Base-by-base conservation (phyloP, 1,284 basidiomycete genomes). In the Thelephora terrestris region DNA sequence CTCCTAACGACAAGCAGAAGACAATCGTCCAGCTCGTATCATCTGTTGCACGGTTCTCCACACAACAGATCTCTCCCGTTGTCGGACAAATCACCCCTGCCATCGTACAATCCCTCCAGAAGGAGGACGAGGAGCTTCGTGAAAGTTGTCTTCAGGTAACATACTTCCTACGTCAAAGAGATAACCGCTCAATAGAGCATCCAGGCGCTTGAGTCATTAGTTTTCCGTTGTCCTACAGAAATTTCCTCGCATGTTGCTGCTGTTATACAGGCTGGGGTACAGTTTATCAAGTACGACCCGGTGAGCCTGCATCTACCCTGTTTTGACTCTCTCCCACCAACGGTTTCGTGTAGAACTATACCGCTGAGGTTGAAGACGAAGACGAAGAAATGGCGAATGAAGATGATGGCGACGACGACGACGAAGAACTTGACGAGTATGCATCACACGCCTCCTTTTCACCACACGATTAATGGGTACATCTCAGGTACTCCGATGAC, bases 241-340 rank as follows among this genome's bases (percentile, higher is more conserved):
- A 77, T 89, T 20, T 80, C 84, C 0, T 73, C 85, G 0, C 91
- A 85, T 60, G 66, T 97, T 38, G 67, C 68, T 35, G 64, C 74
- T 7, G 83, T 93, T 53, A 74, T 89, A 14, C 77, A 85, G 49
- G 69, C 76, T 12, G 88, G 84, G 2, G 76, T 76, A 32, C 76
- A 82, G 53, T 84, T 83, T 54, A 86, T 98, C 69, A 94, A 91
- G 64, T 87, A 93, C 63, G 95, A 99, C 62, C 95, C 96, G 1
- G 89, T 92, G 60, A 57, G 86, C 71, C 25, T 29, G 20, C 7
- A 20, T 35, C 25, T 43, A 10, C 34, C 25, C 47, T 16, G 5
- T 25, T 16, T 12, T 46, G 20, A 23, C 7, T 43, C 35, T 17
- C n/a, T 42, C 7, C 45, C n/a, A 37, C 32, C 29, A 17, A 58